phyloP scores from a whole-genome alignment of 345 rosid genomes.

The Populus nigra region DNA sequence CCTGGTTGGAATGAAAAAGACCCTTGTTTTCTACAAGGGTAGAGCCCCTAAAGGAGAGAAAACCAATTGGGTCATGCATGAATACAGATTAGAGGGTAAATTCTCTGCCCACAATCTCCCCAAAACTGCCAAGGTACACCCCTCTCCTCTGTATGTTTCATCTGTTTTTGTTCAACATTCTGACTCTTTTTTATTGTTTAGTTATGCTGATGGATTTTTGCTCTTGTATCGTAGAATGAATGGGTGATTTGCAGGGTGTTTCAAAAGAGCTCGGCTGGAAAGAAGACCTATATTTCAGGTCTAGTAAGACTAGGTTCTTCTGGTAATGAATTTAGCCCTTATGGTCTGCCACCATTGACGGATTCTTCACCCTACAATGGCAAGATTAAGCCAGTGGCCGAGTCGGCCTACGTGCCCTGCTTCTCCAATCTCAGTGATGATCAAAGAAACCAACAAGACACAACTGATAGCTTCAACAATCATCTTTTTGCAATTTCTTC shows the following conservation, averaged over 20 bases:
- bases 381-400: conserved; percentile 28
- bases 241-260: conserved; percentile 94
- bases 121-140: conserved; percentile 66
- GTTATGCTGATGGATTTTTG: neutral
- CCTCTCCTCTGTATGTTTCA: neutral
- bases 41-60: conserved; percentile 91
- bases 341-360: conserved; percentile 63
- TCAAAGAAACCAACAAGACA: conserved; percentile 39
- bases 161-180: conserved; percentile 17
- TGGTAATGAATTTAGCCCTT: conserved; percentile 42
- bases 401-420: conserved; percentile 70
- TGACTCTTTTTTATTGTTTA: neutral
- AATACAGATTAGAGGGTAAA: conserved; percentile 76
- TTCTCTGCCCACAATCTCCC: conserved; percentile 66
- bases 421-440: conserved; percentile 52
- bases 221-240: conserved; percentile 56
- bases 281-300: conserved; percentile 65
- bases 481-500: conserved; percentile 27
- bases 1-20: conserved; percentile 91
- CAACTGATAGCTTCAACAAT: conserved; percentile 36
- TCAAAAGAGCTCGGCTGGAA: conserved; percentile 67
- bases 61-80: conserved; percentile 94
- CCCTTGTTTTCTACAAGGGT: conserved; percentile 84
- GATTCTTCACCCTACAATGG: conserved; percentile 41
- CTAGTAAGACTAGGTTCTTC: conserved; percentile 32